Evolutionary conservation across 2,329 filamentous ascomycete species (phyloP).

Genomic region (Chalara sp.): DNA sequence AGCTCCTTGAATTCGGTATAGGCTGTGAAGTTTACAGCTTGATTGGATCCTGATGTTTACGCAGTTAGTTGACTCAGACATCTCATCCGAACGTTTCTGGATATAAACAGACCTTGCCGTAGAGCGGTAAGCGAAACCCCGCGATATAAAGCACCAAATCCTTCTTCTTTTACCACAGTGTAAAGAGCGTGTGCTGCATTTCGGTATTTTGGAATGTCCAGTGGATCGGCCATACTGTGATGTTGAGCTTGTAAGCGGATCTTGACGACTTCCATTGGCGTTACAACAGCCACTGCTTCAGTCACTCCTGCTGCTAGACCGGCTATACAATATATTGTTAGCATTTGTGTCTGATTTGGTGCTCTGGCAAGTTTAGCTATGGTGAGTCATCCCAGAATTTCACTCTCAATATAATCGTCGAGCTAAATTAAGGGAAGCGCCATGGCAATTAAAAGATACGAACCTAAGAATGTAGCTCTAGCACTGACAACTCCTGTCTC

Average conservation of each 20-base stretch:
- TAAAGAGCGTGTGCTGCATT: slow-evolving; percentile 80
- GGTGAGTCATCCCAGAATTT: background rate
- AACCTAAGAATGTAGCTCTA: slow-evolving; percentile 64
- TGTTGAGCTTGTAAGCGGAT: slow-evolving; percentile 97
- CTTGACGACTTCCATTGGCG: slow-evolving; percentile 99
- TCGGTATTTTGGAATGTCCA: slow-evolving; percentile 94
- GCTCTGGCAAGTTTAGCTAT: background rate
- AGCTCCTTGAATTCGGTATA: slow-evolving; percentile 88
- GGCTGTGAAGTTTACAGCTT: slow-evolving; percentile 97
- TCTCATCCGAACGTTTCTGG: background rate
- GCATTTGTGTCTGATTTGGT: background rate
- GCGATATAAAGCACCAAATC: slow-evolving; percentile 78
- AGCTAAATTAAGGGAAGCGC: slow-evolving; percentile 30
- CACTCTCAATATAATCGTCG: background rate
- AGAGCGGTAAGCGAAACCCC: slow-evolving; percentile 91
- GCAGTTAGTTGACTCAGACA: background rate
- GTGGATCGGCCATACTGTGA: slow-evolving; percentile 94
- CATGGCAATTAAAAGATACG: slow-evolving; percentile 18
- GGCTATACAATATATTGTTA: slow-evolving; percentile 39
- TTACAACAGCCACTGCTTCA: slow-evolving; percentile 93
- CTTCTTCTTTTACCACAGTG: slow-evolving; percentile 89
- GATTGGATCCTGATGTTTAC: slow-evolving; percentile 51
- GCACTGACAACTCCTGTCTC: slow-evolving; percentile 62
- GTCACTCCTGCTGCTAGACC: slow-evolving; percentile 90
- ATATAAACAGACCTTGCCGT: slow-evolving; percentile 62